phyloP scores from a whole-genome alignment of 1,284 basidiomycete genomes.

The Ustilago tritici region DNA sequence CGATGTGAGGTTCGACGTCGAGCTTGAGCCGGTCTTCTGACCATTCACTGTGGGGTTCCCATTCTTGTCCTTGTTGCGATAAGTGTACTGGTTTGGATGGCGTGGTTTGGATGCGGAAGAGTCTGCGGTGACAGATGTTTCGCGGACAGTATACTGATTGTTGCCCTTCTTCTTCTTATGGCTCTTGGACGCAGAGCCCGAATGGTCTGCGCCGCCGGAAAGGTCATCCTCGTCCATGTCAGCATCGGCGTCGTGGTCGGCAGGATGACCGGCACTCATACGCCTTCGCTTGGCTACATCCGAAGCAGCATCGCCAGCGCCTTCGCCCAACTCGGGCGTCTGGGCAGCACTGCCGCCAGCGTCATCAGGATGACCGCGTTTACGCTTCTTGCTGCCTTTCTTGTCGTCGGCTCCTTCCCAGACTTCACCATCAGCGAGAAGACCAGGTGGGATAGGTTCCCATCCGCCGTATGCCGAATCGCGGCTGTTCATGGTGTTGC shows the following conservation, averaged over 20 bases:
- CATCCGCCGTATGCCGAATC: constrained; percentile 92
- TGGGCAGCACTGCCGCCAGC: constrained; percentile 27
- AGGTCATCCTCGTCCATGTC: constrained; percentile 42
- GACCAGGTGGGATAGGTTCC: constrained; percentile 75
- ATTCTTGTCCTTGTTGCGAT: constrained; percentile 71
- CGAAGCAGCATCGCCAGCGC: constrained; percentile 22
- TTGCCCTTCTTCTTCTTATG: constrained; percentile 53
- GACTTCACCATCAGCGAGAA: constrained; percentile 64
- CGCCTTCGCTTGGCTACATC: constrained; percentile 57
- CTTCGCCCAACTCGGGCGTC: constrained; percentile 32
- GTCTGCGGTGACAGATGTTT: constrained; percentile 40
- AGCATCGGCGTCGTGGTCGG: constrained; percentile 30
- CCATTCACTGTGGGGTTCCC: constrained; percentile 24
- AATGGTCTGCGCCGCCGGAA: constrained; percentile 13
- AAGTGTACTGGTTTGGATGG: constrained; percentile 76
- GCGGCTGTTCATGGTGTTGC: constrained; percentile 92
- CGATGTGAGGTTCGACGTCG: constrained; percentile 48
- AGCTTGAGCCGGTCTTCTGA: constrained; percentile 41
- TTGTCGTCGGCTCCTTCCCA: constrained; percentile 68
- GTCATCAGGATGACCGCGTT: constrained; percentile 53
- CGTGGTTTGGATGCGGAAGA: constrained; percentile 54
- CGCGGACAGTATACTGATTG: constrained; percentile 42
- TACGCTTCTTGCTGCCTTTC: constrained; percentile 55
- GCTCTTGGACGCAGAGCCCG: constrained; percentile 23
- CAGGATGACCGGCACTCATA: constrained; percentile 35